Percentiles rank a stretch among this genome's conserved stretches.
These are phyloP conservation scores for Pneumocystis murina DNA, from an alignment of 1,139 yeast genomes.

Conservation along the genomic window DNA sequence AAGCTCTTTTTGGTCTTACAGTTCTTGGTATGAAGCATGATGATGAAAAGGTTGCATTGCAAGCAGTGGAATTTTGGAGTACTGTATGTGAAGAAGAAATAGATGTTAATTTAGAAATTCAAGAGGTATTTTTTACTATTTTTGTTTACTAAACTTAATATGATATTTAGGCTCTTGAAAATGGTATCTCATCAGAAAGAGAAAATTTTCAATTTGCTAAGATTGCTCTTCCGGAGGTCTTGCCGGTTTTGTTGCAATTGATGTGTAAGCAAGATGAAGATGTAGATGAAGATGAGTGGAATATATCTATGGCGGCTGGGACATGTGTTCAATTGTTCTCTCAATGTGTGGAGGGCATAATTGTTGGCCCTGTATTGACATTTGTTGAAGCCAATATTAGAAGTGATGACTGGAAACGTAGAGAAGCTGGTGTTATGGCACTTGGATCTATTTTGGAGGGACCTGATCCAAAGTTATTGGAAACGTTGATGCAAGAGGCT, in stretches of 20 bases:
- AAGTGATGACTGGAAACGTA: slow-evolving; percentile 57
- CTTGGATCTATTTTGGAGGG: slow-evolving; percentile 95
- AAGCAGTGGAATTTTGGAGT: slow-evolving; percentile 98
- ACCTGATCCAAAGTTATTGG: slow-evolving; percentile 63
- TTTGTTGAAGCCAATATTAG: slow-evolving; percentile 66
- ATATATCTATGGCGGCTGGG: slow-evolving; percentile 97
- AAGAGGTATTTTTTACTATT: slow-evolving; percentile 35
- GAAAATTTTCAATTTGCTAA: slow-evolving; percentile 56
- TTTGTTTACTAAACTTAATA: background rate
- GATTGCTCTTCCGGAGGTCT: slow-evolving; percentile 66
- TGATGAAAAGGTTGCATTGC: slow-evolving; percentile 82
- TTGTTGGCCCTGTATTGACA: slow-evolving; percentile 66
- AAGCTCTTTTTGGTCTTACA: slow-evolving; percentile 81
- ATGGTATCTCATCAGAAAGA: slow-evolving; percentile 18
- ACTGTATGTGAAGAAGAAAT: slow-evolving; percentile 94
- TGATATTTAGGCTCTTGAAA: slow-evolving; percentile 15
- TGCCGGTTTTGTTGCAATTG: slow-evolving; percentile 68
- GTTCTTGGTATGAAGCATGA: slow-evolving; percentile 80
- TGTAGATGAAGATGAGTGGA: slow-evolving; percentile 81
- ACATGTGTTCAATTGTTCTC: slow-evolving; percentile 91
- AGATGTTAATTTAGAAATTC: slow-evolving; percentile 55
- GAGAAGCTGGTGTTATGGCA: slow-evolving; percentile 98
- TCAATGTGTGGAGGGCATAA: slow-evolving; percentile 71
- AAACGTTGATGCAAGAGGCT: slow-evolving; percentile 60
- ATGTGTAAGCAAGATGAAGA: slow-evolving; percentile 82